Base-by-base conservation (phyloP, 192 early-diverging fungal species). In the Podila horticola region DNA sequence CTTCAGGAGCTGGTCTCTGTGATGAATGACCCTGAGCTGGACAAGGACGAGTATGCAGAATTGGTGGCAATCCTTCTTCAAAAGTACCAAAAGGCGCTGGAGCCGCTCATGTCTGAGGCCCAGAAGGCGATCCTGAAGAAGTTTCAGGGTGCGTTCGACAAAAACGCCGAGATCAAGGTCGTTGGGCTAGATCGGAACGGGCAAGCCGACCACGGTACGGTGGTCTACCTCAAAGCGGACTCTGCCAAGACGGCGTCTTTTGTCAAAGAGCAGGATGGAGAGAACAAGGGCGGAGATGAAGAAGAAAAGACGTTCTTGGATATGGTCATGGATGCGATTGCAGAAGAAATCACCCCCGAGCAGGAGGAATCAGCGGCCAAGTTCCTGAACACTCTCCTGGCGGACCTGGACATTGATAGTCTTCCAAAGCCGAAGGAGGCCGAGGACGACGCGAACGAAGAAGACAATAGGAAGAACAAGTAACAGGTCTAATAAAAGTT, bases 61-160 rank as follows among this genome's bases (percentile, higher is more conserved):
- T 34, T 55, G 15, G 19, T 66, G 22, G 2, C 70, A 22, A 33
- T 13, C 0, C 34, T 67, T 8, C 30, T 70, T n/a, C 67, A 60
- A 1, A 29, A 38, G 2, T 61, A 59, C 24, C 24, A 50, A 1
- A 58, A 66, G 31, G 20, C 0, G 5, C 28, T 76, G 17, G 66
- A 70, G 55, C 57, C 74, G 13, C 24, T 6, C 28, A 28, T 76
- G 63, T 62, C 55, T 29, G 58, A 77, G 20, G 48, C 2, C 0
- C 30, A 71, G 20, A 33, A 24, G n/a, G 51, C 66, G 29, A 13
- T 26, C 5, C 17, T 77, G 2, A 30, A 63, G 13, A 48, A 50
- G 17, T 7, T 49, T 15, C 49, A 71, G 13, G 34, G 63, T 62
- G 19, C 50, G 11, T 58, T 34, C 13, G 20, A 20, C 20, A 63